phyloP scores from a whole-genome alignment of 192 early-diverging fungal genomes.

The Backusella liffmaniae region DNA sequence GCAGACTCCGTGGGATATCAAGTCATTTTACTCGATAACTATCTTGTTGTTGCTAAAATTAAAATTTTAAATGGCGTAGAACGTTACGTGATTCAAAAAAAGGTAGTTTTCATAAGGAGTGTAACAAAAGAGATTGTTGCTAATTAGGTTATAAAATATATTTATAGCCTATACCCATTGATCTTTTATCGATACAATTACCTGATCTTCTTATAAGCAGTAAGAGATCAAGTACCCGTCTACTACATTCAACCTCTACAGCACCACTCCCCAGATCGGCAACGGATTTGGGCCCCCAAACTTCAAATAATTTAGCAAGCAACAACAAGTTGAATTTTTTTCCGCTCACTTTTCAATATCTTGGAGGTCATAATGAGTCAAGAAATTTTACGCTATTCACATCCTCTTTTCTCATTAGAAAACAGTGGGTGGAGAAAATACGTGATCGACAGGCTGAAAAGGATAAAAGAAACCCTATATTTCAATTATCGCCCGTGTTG shows the following conservation, averaged over 20 bases:
- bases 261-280: conserved; percentile 31
- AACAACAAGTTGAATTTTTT: conserved; percentile 46
- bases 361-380: conserved; percentile 59
- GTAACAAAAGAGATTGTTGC: background rate
- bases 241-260: conserved; percentile 17
- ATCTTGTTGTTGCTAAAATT: conserved; percentile 70
- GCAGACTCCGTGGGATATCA: conserved; percentile 65
- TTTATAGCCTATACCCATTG: conserved; percentile 72
- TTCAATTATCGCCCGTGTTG: conserved; percentile 54
- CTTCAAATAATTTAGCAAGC: background rate
- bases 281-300: background rate
- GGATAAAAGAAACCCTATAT: conserved; percentile 37
- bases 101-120: conserved; percentile 23
- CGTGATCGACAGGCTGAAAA: conserved; percentile 55
- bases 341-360: conserved; percentile 74
- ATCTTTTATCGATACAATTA: conserved; percentile 59
- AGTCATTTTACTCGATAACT: conserved; percentile 89
- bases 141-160: background rate
- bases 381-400: conserved; percentile 67
- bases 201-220: background rate
- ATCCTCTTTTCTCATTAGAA: conserved; percentile 65
- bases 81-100: conserved; percentile 59
- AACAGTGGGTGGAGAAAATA: conserved; percentile 84
- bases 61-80: conserved; percentile 48
- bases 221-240: conserved; percentile 19